A percentile compares a stretch with the other conserved stretches of the same genome.
These are phyloP conservation scores for Albugo candida DNA, from an alignment of 352 stramenopile genomes.

Conservation along the genomic window DNA sequence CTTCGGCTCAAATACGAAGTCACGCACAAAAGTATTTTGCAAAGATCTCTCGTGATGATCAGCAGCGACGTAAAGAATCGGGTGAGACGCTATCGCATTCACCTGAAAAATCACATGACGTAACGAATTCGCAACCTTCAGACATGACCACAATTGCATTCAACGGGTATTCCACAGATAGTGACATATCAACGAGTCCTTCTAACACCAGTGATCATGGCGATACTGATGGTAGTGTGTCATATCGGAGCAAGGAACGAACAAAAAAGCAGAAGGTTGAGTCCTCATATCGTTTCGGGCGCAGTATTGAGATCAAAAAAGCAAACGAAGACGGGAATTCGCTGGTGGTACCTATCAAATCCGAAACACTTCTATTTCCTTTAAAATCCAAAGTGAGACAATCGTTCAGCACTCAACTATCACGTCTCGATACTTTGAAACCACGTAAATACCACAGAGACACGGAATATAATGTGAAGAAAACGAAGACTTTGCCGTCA, in stretches of 20 bases:
- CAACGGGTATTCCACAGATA: neutral
- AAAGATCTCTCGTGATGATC: slow-evolving; percentile 61
- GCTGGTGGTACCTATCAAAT: neutral
- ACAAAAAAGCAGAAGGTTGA: neutral
- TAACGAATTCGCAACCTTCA: neutral
- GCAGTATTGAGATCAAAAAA: no score
- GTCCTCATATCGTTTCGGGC: neutral
- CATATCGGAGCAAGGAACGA: neutral
- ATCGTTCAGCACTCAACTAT: neutral
- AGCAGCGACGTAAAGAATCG: slow-evolving; percentile 22
- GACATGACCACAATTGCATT: neutral
- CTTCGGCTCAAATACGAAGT: slow-evolving; percentile 66
- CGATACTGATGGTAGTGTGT: neutral
- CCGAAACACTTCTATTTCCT: no score
- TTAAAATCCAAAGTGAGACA: neutral
- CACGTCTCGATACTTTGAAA: neutral
- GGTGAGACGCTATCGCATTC: neutral
- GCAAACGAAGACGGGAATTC: neutral
- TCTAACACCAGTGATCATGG: neutral
- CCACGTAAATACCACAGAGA: no score
- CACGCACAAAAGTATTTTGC: slow-evolving; percentile 79
- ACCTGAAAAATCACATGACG: neutral
- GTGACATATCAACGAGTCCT: neutral
- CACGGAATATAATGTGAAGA: slow-evolving; percentile 9
- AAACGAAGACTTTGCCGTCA: slow-evolving; percentile 23